Percentiles rank a stretch among this genome's conserved stretches.
These are phyloP conservation scores for Leccinellum rugosiceps DNA, from an alignment of 768 basidiomycete species.

Conservation along the genomic window DNA sequence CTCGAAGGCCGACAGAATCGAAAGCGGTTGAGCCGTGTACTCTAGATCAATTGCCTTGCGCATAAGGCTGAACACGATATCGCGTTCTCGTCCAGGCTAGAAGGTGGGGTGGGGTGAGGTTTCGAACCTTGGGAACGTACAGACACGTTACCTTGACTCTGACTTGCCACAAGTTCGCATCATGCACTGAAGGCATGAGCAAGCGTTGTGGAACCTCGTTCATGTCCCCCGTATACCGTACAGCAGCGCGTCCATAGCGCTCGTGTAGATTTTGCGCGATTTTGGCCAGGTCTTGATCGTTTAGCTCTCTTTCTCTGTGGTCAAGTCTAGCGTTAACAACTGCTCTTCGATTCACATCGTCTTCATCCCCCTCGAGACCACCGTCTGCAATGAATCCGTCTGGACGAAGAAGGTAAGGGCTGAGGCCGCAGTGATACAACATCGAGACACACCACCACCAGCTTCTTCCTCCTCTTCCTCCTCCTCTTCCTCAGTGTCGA, in stretches of 20 bases:
- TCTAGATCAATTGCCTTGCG: constrained; percentile 87
- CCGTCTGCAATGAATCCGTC: constrained; percentile 69
- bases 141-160: constrained; percentile 71
- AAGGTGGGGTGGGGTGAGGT: constrained; percentile 1
- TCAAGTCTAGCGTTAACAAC: constrained; percentile 68
- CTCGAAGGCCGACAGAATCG: constrained; percentile 93
- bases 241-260: constrained; percentile 67
- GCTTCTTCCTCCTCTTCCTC: constrained; percentile 83
- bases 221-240: constrained; percentile 86
- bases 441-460: constrained; percentile 42
- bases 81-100: constrained; percentile 88
- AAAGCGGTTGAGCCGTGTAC: constrained; percentile 70
- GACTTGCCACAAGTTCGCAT: constrained; percentile 94
- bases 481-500: constrained; percentile 96
- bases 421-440: not conserved
- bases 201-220: constrained; percentile 90
- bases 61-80: constrained; percentile 92
- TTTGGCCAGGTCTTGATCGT: constrained; percentile 76
- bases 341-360: constrained; percentile 45
- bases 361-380: constrained; percentile 65
- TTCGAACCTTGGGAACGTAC: not conserved
- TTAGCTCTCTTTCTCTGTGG: constrained; percentile 65
- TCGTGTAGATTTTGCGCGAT: constrained; percentile 80
- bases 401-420: constrained; percentile 27
- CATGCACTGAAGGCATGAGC: constrained; percentile 95